These are phyloP conservation scores for Quercus rubra DNA, from an alignment of 306 rosid genomes.

Conservation along the genomic window DNA sequence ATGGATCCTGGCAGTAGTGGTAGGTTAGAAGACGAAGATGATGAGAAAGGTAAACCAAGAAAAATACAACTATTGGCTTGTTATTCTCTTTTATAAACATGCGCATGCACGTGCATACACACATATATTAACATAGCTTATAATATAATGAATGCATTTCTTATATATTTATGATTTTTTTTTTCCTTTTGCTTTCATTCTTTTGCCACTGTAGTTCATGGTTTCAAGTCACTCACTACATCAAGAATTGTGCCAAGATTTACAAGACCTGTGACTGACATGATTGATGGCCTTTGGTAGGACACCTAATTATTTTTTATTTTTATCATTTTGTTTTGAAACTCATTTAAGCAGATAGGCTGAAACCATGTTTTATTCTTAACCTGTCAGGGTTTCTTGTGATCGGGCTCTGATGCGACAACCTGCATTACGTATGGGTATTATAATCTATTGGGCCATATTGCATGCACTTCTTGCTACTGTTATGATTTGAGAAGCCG, in stretches of 20 bases:
- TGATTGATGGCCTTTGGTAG: slow-evolving; percentile 95
- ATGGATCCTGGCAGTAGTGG: slow-evolving; percentile 60
- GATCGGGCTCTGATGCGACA: slow-evolving; percentile 94
- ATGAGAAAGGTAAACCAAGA: slow-evolving; percentile 72
- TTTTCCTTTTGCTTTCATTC: slow-evolving; percentile 14
- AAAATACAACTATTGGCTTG: background rate
- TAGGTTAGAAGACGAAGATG: slow-evolving; percentile 89
- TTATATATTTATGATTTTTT: background rate
- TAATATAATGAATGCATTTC: background rate
- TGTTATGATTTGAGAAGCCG: slow-evolving; percentile 58
- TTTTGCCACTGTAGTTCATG: slow-evolving; percentile 60
- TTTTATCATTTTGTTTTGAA: slow-evolving; percentile 3
- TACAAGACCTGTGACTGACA: slow-evolving; percentile 80
- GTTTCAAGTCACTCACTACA: slow-evolving; percentile 89
- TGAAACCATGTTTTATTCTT: slow-evolving; percentile 13
- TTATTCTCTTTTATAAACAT: slow-evolving; percentile 2
- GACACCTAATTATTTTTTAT: slow-evolving; percentile 15
- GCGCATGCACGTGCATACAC: no score
- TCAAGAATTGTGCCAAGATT: slow-evolving; percentile 86
- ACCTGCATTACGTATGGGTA: slow-evolving; percentile 80
- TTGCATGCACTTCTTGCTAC: slow-evolving; percentile 83
- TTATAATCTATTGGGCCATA: slow-evolving; percentile 81
- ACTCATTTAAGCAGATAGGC: slow-evolving; percentile 6
- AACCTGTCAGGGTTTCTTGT: slow-evolving; percentile 79
- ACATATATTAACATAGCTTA: background rate